Percentiles rank a stretch among this genome's conserved stretches.
These are phyloP conservation scores for Teratosphaeria destructans DNA, from an alignment of 2,329 filamentous ascomycete genomes.

Conservation along the genomic window DNA sequence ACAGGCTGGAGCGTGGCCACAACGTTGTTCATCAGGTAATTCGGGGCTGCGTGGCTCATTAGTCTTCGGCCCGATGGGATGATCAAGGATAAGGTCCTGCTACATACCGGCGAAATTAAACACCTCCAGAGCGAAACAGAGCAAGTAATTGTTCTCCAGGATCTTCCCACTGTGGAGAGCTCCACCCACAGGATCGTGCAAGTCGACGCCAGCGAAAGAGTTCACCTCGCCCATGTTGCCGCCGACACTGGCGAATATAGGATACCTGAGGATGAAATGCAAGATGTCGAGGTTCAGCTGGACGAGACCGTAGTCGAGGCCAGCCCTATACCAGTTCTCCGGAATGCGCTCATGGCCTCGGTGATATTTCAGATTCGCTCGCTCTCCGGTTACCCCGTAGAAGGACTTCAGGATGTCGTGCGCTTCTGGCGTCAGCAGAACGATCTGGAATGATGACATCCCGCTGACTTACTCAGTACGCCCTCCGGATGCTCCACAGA, in stretches of 20 bases:
- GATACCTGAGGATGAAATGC: slow-evolving; percentile 20
- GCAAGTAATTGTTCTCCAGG: slow-evolving; percentile 25
- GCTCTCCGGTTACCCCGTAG: slow-evolving; percentile 18
- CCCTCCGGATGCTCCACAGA: slow-evolving; percentile 21
- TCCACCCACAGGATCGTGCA: slow-evolving; percentile 19
- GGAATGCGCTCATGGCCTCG: slow-evolving; percentile 17
- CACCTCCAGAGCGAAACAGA: slow-evolving; percentile 26
- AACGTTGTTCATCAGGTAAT: slow-evolving; percentile 17
- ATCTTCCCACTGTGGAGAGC: slow-evolving; percentile 12
- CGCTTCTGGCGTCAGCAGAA: background rate
- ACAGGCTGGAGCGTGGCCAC: slow-evolving; percentile 7
- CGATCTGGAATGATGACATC: background rate
- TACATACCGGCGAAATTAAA: slow-evolving; percentile 18
- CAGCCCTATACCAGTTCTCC: slow-evolving; percentile 13
- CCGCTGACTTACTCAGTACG: slow-evolving; percentile 17
- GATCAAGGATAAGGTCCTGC: background rate
- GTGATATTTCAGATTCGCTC: slow-evolving; percentile 5
- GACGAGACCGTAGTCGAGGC: slow-evolving; percentile 13
- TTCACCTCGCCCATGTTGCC: slow-evolving; percentile 19
- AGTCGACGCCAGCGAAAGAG: slow-evolving; percentile 15
- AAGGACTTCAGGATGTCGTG: slow-evolving; percentile 24
- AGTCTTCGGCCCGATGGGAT: background rate
- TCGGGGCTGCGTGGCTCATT: slow-evolving; percentile 11
- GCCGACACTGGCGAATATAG: slow-evolving; percentile 16
- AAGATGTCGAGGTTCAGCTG: slow-evolving; percentile 14